Base-by-base conservation (phyloP, 495 filamentous ascomycete species). In the Aspergillus bridgeri region DNA sequence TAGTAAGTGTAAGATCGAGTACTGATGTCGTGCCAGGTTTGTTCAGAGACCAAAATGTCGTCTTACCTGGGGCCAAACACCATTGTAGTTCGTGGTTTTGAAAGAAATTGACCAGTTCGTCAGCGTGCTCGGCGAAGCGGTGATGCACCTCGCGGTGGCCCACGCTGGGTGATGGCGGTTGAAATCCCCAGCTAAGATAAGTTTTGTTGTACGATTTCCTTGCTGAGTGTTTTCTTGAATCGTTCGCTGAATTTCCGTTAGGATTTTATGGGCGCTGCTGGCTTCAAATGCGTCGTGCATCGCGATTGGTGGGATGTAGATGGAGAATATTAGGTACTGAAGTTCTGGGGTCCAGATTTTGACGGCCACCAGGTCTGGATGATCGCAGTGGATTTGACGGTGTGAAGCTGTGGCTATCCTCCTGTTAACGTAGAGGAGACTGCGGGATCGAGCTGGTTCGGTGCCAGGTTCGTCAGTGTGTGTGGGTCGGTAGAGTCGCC, bases 371-470 rank as follows among this genome's bases (percentile, higher is more conserved):
- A 69, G 5, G 50, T 72, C 60, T 50, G 55, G 62, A 53, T 69
- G 60, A 48, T 69, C 55, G 55, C 65, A 71, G 1, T 33, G 42
- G 11, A 71, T 58, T 38, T 68, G 59, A 5, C 56, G 58, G 42
- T 71, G 60, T 24, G 57, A 68, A 7, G 59, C 59, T 6, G 64
- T 71, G 18, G 62, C 67, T 18, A 71, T 51, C 27, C 57, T 57
- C 42, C 51, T 50, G 46, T 64, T 71, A 0, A 69, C 56, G 33
- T 71, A 68, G 42, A 71, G 21, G 0, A 70, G 63, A 56, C 68
- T 70, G 27, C 63, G 56, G 23, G 58, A 58, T 17, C 61, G 51
- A 17, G 11, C n/a, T n/a, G n/a, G n/a, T n/a, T n/a, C n/a, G n/a
- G n/a, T n/a, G n/a, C n/a, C n/a, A 2, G 9, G 33, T 46, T 64